Evolutionary conservation across 1,139 yeast genomes (phyloP).

Genomic region (Suhomyces chickasaworum): DNA sequence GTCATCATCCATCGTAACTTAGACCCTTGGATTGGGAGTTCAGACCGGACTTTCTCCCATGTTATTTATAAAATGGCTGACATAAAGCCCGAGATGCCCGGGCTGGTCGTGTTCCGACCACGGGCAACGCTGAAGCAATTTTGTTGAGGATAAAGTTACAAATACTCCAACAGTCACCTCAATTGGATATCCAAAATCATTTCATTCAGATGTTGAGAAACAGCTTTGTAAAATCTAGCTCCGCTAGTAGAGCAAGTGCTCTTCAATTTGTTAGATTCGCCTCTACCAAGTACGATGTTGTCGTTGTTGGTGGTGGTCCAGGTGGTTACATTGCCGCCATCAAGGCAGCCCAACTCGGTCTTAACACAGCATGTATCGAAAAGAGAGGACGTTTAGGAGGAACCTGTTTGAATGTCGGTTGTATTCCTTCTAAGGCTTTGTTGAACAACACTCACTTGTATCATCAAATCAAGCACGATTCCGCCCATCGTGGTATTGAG

Average conservation of each 20-base stretch:
- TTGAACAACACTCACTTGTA: constrained; percentile 92
- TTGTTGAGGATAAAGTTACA: constrained; percentile 12
- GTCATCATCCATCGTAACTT: not conserved
- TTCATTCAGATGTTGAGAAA: constrained; percentile 20
- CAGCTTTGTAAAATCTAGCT: constrained; percentile 16
- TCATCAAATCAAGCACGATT: constrained; percentile 86
- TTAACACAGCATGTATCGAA: constrained; percentile 93
- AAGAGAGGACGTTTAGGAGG: constrained; percentile 97
- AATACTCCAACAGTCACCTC: constrained; percentile 2
- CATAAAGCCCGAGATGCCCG: constrained; percentile 14
- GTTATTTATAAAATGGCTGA: not conserved
- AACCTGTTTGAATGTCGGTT: constrained; percentile 96
- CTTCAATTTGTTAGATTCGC: constrained; percentile 41
- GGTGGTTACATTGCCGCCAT: constrained; percentile 99
- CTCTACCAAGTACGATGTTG: constrained; percentile 74
- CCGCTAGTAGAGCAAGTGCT: constrained; percentile 13
- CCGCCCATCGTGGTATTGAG: constrained; percentile 87
- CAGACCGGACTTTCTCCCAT: not conserved
- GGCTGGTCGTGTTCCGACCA: constrained; percentile 13
- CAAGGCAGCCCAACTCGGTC: constrained; percentile 95
- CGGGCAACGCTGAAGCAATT: constrained; percentile 16
- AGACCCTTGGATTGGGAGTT: not conserved
- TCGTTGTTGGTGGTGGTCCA: constrained; percentile 98
- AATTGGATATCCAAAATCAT: constrained; percentile 5
- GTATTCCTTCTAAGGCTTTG: constrained; percentile 96